Evolutionary conservation across 495 filamentous ascomycete genomes (phyloP), one percentile per base, ranked within the genome.

Genomic region (Penicillium manginii): DNA sequence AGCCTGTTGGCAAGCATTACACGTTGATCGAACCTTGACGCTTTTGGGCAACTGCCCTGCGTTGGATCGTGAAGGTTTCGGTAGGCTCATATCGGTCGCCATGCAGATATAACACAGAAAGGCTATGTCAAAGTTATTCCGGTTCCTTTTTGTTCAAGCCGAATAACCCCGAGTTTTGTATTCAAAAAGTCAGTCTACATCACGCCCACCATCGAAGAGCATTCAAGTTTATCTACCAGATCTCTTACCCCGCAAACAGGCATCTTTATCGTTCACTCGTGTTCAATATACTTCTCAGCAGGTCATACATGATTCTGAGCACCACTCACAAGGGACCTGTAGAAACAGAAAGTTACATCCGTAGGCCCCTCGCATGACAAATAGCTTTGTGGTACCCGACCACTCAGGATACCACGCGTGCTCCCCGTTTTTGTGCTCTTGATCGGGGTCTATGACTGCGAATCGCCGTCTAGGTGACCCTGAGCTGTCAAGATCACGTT

Each of bases 1-100:
- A 12, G 73, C 75, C 48, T 80, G 71, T 46, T 80, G 76, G 35
- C 78, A 82, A 17, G 76, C 71, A 55, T 82, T 80, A 63, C 79
- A 82, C 0, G 78, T 80, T 1, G 72, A 73, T 50, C 78, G 76
- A 37, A 79, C 69, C 52, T 78, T 80, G 48, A 77, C 72, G 35
- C 71, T 75, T 42, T 73, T 74, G 8, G 74, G 70, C 3, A 75
- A 58, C 18, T 65, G 59, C 14, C 64, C 63, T 9, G 55, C 46
- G 9, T 48, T 50, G 15, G 55, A 4, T 35, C 59, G 58, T 39
- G 48, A 52, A 22, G 55, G 48, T 35, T 50, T 65, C 2, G 23
- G 31, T 15, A 63, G 55, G 46, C 55, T 66, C 60, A 68, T 71
- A 49, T 45, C 52, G 35, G 52, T 52, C 52, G 47, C 26, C 6